Percentiles rank a stretch among this genome's conserved stretches.
phyloP scores from a whole-genome alignment of 495 filamentous ascomycete genomes.

The Talaromyces liani region DNA sequence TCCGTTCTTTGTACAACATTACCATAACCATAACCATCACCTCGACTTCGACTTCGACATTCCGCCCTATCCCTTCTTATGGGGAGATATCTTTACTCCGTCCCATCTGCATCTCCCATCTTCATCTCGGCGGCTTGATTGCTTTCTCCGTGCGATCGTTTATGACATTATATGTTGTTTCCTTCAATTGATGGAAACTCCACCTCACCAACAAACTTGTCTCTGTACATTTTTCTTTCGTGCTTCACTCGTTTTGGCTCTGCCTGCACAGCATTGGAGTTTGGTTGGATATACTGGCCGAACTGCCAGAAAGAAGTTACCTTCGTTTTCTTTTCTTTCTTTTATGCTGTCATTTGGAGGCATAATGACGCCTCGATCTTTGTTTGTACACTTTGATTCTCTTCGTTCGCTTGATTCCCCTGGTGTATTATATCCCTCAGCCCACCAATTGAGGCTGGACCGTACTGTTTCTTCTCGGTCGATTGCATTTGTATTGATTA shows the following conservation, averaged over 20 bases:
- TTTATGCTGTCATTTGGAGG: neutral
- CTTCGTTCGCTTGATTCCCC: conserved; percentile 5
- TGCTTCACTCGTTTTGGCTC: neutral
- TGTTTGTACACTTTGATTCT: neutral
- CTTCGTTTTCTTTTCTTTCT: neutral
- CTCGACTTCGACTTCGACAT: neutral
- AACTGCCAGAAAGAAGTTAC: conserved; percentile 5
- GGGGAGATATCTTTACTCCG: neutral
- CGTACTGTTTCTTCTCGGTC: conserved; percentile 6
- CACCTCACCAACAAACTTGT: neutral
- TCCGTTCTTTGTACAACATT: conserved; percentile 24
- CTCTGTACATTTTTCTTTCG: neutral
- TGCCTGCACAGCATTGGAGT: conserved; percentile 7
- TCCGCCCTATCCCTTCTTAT: conserved; percentile 1
- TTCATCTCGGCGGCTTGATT: neutral
- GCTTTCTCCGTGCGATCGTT: conserved; percentile 11
- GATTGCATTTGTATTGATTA: neutral
- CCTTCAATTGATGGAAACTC: neutral
- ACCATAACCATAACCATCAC: neutral
- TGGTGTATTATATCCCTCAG: conserved; percentile 1
- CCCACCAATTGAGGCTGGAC: neutral
- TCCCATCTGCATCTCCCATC: neutral
- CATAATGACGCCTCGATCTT: neutral
- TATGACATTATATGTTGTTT: neutral
- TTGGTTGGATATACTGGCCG: conserved; percentile 4